Conservation (phyloP, 352 stramenopile species). For the Globisporangium viniferum region DNA sequence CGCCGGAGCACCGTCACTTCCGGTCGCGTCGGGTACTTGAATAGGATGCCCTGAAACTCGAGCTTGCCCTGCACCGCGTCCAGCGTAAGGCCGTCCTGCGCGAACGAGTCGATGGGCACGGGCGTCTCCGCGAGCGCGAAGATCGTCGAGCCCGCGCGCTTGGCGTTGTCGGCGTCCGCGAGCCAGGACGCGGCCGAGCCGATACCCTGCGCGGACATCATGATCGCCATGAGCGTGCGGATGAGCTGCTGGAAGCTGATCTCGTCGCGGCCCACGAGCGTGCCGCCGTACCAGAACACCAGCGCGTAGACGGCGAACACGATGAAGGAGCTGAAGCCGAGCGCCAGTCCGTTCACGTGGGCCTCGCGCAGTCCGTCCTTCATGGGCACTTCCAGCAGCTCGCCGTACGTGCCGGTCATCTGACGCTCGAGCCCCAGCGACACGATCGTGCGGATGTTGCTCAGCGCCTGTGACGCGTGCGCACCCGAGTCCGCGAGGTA, state of each 20-base stretch:
- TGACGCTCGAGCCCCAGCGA: conserved; percentile 32
- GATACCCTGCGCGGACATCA: conserved; percentile 43
- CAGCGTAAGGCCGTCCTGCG: not conserved
- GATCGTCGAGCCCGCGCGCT: conserved; percentile 9
- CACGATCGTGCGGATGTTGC: conserved; percentile 37
- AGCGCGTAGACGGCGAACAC: conserved; percentile 41
- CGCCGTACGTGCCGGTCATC: conserved; percentile 28
- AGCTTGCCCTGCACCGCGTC: conserved; percentile 16
- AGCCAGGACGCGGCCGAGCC: conserved; percentile 25
- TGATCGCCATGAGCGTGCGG: conserved; percentile 47
- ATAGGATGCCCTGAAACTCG: conserved; percentile 20
- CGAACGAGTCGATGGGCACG: conserved; percentile 13
- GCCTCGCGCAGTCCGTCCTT: conserved; percentile 17
- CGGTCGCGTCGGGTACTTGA: conserved; percentile 26
- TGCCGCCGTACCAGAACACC: conserved; percentile 56
- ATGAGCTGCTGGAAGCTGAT: conserved; percentile 49
- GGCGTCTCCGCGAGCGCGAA: conserved; percentile 4
- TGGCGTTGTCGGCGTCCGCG: conserved; percentile 37
- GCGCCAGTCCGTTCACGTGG: conserved; percentile 30
- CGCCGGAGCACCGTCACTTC: conserved; percentile 18
- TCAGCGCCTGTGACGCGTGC: conserved; percentile 42
- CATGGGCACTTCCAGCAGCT: conserved; percentile 25
- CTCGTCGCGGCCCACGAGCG: conserved; percentile 28
- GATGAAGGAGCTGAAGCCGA: conserved; percentile 67
- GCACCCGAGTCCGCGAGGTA: conserved; percentile 30